phyloP scores from a whole-genome alignment of 306 rosid species.

The Cucurbita ficifolia region DNA sequence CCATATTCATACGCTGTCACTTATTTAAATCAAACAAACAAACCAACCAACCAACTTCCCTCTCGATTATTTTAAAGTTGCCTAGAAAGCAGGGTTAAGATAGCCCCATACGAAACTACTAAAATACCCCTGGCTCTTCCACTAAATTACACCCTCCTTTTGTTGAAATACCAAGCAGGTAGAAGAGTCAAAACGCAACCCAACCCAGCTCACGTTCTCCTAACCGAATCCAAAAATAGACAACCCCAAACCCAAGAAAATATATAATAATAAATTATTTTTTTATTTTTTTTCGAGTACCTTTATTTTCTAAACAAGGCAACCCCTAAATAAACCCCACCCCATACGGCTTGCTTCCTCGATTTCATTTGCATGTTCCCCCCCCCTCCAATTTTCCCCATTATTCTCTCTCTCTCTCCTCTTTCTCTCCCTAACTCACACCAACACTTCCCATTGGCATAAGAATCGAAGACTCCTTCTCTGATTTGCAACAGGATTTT shows the following conservation, averaged over 20 bases:
- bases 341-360: conserved; percentile 39
- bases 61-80: neutral
- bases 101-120: neutral
- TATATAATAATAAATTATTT: neutral
- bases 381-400: neutral
- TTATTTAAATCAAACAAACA: neutral
- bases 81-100: neutral
- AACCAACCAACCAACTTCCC: neutral
- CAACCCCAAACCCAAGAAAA: conserved; percentile 15
- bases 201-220: conserved; percentile 12
- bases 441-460: neutral
- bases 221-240: conserved; percentile 26
- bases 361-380: conserved; percentile 22
- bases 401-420: conserved; percentile 24
- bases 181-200: neutral
- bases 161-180: neutral
- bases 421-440: conserved; percentile 1
- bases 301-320: conserved; percentile 15
- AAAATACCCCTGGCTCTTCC: conserved; percentile 6
- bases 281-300: neutral
- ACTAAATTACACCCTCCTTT: neutral
- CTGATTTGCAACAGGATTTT: neutral
- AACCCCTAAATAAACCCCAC: conserved; percentile 58
- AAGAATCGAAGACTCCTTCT: neutral
- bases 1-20: conserved; percentile 18